Conservation (phyloP, 2,329 filamentous ascomycete genomes). For the Septoria linicola region DNA sequence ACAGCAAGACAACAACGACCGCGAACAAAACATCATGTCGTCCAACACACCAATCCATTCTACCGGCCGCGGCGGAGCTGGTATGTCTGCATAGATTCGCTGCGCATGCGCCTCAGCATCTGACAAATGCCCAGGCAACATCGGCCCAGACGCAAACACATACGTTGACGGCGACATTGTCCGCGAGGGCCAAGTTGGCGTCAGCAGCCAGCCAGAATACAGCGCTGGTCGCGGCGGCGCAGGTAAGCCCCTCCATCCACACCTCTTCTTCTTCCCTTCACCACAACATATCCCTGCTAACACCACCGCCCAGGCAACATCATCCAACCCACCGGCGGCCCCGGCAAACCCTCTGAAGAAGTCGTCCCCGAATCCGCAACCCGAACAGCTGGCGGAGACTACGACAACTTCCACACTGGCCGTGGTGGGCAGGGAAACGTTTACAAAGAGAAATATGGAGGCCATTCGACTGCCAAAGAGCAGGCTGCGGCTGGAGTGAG, state of each 20-base stretch:
- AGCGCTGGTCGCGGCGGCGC: conserved; percentile 41
- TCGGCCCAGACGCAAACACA: conserved; percentile 50
- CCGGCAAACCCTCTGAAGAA: conserved; percentile 38
- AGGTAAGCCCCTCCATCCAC: conserved; percentile 42
- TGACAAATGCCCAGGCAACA: conserved; percentile 57
- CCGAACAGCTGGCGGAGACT: conserved; percentile 33
- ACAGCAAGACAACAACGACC: neutral
- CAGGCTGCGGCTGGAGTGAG: conserved; percentile 21
- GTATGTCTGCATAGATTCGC: neutral
- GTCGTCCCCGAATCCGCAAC: conserved; percentile 47
- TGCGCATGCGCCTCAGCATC: neutral
- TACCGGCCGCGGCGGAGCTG: conserved; percentile 58
- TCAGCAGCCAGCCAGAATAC: conserved; percentile 41
- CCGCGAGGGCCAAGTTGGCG: conserved; percentile 46
- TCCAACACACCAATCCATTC: conserved; percentile 42
- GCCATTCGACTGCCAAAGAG: conserved; percentile 42
- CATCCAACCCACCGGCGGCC: conserved; percentile 11
- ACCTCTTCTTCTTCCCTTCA: conserved; percentile 35
- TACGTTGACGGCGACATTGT: conserved; percentile 49
- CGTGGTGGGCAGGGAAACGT: conserved; percentile 50
- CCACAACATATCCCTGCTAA: conserved; percentile 28
- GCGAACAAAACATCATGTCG: conserved; percentile 9
- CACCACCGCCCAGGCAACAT: conserved; percentile 17
- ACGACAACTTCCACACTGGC: conserved; percentile 51
- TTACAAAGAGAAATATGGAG: conserved; percentile 49